phyloP scores from a whole-genome alignment of 225 moss, liverwort and hornwort genomes.

The Marchantia polymorpha region DNA sequence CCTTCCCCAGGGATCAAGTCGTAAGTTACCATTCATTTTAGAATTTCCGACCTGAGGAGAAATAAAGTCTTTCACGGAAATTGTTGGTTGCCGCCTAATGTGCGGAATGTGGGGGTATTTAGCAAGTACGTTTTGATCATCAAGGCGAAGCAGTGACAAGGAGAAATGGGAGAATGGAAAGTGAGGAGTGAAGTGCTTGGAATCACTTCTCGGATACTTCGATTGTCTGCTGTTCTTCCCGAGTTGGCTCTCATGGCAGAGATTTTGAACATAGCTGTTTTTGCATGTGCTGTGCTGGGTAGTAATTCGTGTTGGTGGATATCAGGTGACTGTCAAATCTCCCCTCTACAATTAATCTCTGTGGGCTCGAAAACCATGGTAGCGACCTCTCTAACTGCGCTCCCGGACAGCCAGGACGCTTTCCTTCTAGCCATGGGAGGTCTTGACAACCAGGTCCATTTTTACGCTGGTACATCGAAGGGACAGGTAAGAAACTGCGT shows the following conservation, averaged over 20 bases:
- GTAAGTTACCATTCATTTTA: constrained; percentile 29
- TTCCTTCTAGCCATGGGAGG: constrained; percentile 81
- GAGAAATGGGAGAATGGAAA: too few species aligned
- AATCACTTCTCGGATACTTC: not conserved
- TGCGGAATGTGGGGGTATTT: too few species aligned
- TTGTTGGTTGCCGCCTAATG: too few species aligned
- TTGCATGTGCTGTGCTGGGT: not conserved
- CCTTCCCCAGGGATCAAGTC: constrained; percentile 39
- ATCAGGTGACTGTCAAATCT: constrained; percentile 66
- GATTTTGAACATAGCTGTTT: too few species aligned
- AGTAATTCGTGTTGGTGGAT: constrained; percentile 18
- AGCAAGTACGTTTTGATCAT: too few species aligned
- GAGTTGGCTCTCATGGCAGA: not conserved
- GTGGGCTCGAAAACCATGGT: constrained; percentile 85
- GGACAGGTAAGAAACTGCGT: constrained; percentile 48
- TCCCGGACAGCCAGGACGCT: constrained; percentile 66
- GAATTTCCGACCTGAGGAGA: too few species aligned
- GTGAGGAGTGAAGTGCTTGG: too few species aligned
- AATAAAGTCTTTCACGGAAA: too few species aligned
- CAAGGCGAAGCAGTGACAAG: too few species aligned
- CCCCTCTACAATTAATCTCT: constrained; percentile 61
- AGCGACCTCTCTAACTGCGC: constrained; percentile 62
- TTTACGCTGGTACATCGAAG: constrained; percentile 58
- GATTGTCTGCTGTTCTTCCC: not conserved
- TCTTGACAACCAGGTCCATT: constrained; percentile 84